Conservation (phyloP, 2,329 filamentous ascomycete genomes). For the Ophiostoma montium region DNA sequence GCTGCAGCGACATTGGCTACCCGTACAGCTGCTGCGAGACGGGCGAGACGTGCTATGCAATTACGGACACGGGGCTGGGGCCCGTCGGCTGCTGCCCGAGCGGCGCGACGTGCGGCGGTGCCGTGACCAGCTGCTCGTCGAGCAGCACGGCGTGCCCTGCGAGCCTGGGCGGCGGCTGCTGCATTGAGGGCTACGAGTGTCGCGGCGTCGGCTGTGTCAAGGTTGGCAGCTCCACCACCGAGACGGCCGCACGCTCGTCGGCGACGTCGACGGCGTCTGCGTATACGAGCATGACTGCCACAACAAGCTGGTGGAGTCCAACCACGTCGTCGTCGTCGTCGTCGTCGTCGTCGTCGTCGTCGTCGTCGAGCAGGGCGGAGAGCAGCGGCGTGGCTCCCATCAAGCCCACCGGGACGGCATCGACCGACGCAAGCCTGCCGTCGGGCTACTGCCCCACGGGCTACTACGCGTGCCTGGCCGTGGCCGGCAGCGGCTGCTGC, state of each 20-base stretch:
- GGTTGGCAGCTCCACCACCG: conserved; percentile 14
- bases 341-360: conserved; percentile 25
- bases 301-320: too few species aligned
- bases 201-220: conserved; percentile 50
- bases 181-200: conserved; percentile 57
- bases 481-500: conserved; percentile 74
- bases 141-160: conserved; percentile 52
- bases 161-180: conserved; percentile 59
- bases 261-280: conserved; percentile 27
- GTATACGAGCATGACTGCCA: too few species aligned
- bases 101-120: conserved; percentile 48
- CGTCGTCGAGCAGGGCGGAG: conserved; percentile 17
- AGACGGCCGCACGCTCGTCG: conserved; percentile 16
- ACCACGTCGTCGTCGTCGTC: conserved; percentile 26
- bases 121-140: conserved; percentile 44
- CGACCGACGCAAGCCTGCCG: conserved; percentile 21
- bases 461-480: conserved; percentile 81
- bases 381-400: conserved; percentile 29
- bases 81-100: conserved; percentile 62
- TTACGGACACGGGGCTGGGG: conserved; percentile 48
- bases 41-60: conserved; percentile 51
- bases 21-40: conserved; percentile 59
- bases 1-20: conserved; percentile 48
- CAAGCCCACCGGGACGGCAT: conserved; percentile 28
- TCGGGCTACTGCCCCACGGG: conserved; percentile 60